phyloP scores from a whole-genome alignment of 495 filamentous ascomycete genomes.

The Penicillium lagena region DNA sequence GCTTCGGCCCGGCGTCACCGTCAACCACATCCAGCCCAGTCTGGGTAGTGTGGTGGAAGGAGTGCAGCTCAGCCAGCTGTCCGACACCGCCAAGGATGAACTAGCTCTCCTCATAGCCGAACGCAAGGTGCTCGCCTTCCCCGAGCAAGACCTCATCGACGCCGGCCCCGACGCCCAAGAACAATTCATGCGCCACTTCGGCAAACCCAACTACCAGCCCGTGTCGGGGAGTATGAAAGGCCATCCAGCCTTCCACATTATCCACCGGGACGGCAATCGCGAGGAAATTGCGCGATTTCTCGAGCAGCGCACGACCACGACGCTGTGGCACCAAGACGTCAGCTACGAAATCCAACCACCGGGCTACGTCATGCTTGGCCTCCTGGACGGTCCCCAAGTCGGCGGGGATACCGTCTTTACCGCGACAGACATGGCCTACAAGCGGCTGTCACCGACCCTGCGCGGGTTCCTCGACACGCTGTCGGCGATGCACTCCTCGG shows the following conservation, averaged over 20 bases:
- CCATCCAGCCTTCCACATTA: constrained; percentile 54
- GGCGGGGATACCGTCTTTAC: constrained; percentile 77
- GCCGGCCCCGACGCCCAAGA: constrained; percentile 58
- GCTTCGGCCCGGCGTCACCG: constrained; percentile 37
- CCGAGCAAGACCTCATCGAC: constrained; percentile 63
- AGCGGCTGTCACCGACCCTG: constrained; percentile 62
- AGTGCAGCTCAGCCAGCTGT: constrained; percentile 63
- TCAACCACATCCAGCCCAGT: constrained; percentile 59
- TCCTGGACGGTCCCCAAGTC: constrained; percentile 49
- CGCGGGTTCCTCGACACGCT: constrained; percentile 68
- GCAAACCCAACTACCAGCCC: constrained; percentile 55
- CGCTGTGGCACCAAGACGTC: constrained; percentile 56
- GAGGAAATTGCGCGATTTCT: constrained; percentile 50
- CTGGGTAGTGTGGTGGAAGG: constrained; percentile 70
- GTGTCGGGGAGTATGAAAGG: constrained; percentile 46
- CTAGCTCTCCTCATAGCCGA: constrained; percentile 68
- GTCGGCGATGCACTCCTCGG: constrained; percentile 65
- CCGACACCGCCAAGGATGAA: constrained; percentile 67
- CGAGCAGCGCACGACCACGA: constrained; percentile 47
- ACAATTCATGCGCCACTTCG: constrained; percentile 51
- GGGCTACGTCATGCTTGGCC: constrained; percentile 51
- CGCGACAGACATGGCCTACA: constrained; percentile 70
- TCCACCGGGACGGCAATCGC: constrained; percentile 52
- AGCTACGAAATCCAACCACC: constrained; percentile 55
- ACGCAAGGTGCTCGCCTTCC: constrained; percentile 75